Evolutionary conservation across 768 basidiomycete genomes (phyloP).

Genomic region (Tricholomella constricta): DNA sequence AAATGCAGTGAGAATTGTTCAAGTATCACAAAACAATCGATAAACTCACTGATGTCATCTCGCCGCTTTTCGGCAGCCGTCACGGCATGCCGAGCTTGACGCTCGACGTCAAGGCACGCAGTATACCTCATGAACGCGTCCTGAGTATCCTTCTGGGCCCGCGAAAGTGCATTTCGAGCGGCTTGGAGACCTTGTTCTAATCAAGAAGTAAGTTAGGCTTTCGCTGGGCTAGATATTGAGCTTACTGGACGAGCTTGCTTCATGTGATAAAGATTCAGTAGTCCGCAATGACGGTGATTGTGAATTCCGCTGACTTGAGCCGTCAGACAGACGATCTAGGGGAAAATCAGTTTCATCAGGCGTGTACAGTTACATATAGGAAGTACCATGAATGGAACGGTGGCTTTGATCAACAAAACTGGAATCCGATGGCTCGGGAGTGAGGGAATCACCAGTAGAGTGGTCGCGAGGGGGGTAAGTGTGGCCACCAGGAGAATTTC

Average conservation of each 20-base stretch:
- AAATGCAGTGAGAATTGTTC: slow-evolving; percentile 17
- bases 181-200: slow-evolving; percentile 64
- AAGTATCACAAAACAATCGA: slow-evolving; percentile 4
- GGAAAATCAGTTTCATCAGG: slow-evolving; percentile 8
- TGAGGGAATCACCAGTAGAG: slow-evolving; percentile 44
- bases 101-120: slow-evolving; percentile 66
- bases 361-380: slow-evolving; percentile 1
- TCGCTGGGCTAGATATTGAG: slow-evolving; percentile 9
- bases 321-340: slow-evolving; percentile 39
- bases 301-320: slow-evolving; percentile 44
- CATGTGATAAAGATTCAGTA: slow-evolving; percentile 56
- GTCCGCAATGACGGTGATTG: slow-evolving; percentile 53
- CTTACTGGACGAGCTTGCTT: slow-evolving; percentile 64
- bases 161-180: slow-evolving; percentile 57
- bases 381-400: slow-evolving; percentile 30
- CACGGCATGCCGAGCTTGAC: slow-evolving; percentile 66
- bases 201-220: slow-evolving; percentile 21
- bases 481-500: slow-evolving; percentile 46
- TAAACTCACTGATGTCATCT: slow-evolving; percentile 58
- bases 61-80: slow-evolving; percentile 66
- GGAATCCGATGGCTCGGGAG: slow-evolving; percentile 51
- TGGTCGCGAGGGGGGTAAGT: slow-evolving; percentile 43
- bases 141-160: slow-evolving; percentile 72
- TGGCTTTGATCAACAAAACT: slow-evolving; percentile 41
- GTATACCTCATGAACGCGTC: slow-evolving; percentile 73